Evolutionary conservation across 352 stramenopile species (phyloP), one percentile per base, ranked within the genome.

Genomic region (Globisporangium polare): DNA sequence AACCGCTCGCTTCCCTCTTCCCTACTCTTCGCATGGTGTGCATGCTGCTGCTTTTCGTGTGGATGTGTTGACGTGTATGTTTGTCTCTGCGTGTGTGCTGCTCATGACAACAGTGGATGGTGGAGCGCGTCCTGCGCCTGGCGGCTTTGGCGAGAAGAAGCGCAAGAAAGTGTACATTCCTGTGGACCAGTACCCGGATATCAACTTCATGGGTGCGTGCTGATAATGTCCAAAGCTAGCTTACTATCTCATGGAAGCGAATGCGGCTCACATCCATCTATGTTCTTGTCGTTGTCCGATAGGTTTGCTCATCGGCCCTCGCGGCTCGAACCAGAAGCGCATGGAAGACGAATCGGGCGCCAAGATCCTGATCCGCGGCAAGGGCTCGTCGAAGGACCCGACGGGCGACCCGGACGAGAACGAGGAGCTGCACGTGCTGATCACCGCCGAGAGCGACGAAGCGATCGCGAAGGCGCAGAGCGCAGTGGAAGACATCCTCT

Each of bases 81-180:
- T 15, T 12, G 12, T 51, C 35, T 27, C 1, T 53, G 24, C 24
- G 15, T 29, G 35, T 41, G 7, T 55, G 33, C 1, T 57, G 26
- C 22, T 18, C 15, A 27, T 54, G 5, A 8, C 29, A 29, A 24
- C n/a, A 66, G 63, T n/a, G 24, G 77, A 84, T 62, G 67, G 71
- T 20, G 73, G 77, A 1, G 60, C 42, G 24, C 68, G 77, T 53
- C 63, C 75, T 26, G 68, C 65, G 1, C 73, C 74, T 13, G 72
- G 78, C 20, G 62, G 24, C 15, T 68, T 74, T 49, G 73, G 67
- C 26, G 73, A 75, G 6, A 92, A 90, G 74, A 95, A 93, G 71
- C 76, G 73, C 67, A 95, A 95, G 78, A 97, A 97, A 78, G 80
- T 97, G 49, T 96, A 94, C 72, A 96, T 97, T 46, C 87, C 90